Conservation (phyloP, 441 rosid species). For the Erodium trifolium region DNA sequence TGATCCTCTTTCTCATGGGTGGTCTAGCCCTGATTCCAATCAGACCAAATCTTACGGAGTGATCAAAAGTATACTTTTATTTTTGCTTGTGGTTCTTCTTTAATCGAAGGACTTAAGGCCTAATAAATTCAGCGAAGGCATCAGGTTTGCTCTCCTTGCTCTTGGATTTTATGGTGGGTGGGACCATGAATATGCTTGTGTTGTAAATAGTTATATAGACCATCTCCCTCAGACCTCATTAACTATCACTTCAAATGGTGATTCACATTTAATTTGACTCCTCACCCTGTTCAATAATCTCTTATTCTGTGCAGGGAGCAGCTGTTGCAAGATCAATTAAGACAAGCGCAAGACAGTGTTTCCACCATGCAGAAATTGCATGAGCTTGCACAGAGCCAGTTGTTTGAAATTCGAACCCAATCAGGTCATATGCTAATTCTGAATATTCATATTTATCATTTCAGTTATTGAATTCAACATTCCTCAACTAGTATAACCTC, state of each 20-base stretch:
- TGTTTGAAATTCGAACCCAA: constrained; percentile 28
- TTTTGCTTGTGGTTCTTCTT: neutral
- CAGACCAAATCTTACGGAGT: neutral
- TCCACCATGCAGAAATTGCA: constrained; percentile 29
- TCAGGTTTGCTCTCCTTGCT: neutral
- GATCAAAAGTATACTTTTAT: neutral
- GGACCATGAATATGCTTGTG: constrained; percentile 2
- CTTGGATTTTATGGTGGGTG: constrained; percentile 5
- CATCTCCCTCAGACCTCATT: constrained; percentile 2
- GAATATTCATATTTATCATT: neutral
- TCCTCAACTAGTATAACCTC: neutral
- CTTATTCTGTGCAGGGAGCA: constrained; percentile 21
- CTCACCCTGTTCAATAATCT: constrained; percentile 1
- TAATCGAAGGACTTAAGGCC: neutral
- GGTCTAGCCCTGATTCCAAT: neutral
- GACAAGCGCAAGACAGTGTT: constrained; percentile 27
- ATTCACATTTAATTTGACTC: neutral
- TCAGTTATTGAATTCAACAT: neutral
- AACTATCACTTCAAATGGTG: neutral
- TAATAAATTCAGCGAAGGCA: neutral
- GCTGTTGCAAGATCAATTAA: constrained; percentile 26
- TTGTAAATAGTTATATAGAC: neutral
- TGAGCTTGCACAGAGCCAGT: constrained; percentile 28
- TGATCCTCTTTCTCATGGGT: neutral
- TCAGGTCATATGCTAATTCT: constrained; percentile 19